Evolutionary conservation across 352 stramenopile genomes (phyloP), one percentile per base, ranked within the genome.

Genomic region (Peronospora belbahrii): DNA sequence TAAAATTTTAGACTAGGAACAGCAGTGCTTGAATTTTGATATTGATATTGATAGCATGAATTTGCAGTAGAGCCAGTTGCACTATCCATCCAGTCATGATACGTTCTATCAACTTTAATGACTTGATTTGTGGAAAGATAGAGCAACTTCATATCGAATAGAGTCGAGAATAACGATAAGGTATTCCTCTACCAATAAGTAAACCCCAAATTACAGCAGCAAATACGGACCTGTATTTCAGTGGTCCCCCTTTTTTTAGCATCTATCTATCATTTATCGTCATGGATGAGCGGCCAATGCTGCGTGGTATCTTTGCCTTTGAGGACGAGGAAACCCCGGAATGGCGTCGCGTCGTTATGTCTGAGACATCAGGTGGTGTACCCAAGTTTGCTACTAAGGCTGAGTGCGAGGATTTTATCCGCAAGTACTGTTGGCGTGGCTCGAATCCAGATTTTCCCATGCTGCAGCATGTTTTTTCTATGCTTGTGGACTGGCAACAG

Each of bases 391-490:
- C 70, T 2, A 95, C 75, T 50, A 90, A 88, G 56, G 72, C 62
- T 32, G 83, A 96, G 54, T 95, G 82, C 50, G 79, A 94, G 58
- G 70, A 77, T 32, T 97, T 97, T 48, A 88, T 95, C 52, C 60
- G 77, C 15, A 65, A 74, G 46, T 76, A 95, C 62, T 96, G 84
- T 66, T 76, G 62, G 65, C 67, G 72, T 25, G 81, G 82, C 28
- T 95, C 83, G 28, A 97, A 97, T 54, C 89, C 87, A 3, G 80
- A 95, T 51, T 93, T 88, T 63, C 82, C 82, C 15, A 81, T 79
- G 50, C 74, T 97, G 50, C 81, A 94, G 67, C 90, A 97, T 57
- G 80, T 96, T 17, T 89, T 97, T 57, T 95, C 86, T 34, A 95
- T 89, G 62, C 68, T 96, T 24, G 78, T 96, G 14, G 83, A 89